Evolutionary conservation across 176 grass and related monocot genomes (phyloP), one percentile per base, ranked within the genome.

Genomic region (Ensete glaucum): DNA sequence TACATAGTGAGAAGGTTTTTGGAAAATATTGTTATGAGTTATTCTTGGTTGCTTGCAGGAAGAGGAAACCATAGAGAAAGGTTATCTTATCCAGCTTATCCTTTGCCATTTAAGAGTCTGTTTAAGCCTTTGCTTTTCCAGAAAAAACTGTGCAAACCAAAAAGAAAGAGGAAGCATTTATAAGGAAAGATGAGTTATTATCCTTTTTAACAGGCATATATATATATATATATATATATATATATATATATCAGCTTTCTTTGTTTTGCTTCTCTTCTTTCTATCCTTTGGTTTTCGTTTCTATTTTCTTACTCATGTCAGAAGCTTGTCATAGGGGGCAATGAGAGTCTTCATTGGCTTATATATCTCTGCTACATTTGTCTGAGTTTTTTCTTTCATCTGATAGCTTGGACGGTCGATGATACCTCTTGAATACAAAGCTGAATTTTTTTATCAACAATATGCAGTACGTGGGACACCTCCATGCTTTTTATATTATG

Each of bases 61-160:
- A 90, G 85, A 50, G 70, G 48, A 74, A 96, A 79, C 75, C 53
- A 73, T 20, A 90, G 76, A 82, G 43, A 56, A 73, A 62, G 60
- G 50, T 65, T 13, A 13, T 24, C 54, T 27, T 21, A 17, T 84
- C 73, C 64, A 10, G 49, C 78, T 73, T 83, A 84, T 90, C 69
- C 78, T 56, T 22, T 85, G 69, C 78, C 87, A 81, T 88, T 96
- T 67, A 72, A 88, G 73, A 83, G 85, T n/a, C 79, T 87, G 21
- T 73, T 90, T 71, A 92, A 86, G 77, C 82, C 83, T 69, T 75
- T 85, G 71, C 53, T 72, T 72, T 88, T 88, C 55, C 88, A 76
- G 87, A 89, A 83, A 72, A 90, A 92, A 82, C 20, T 50, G 26
- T 79, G 19, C 64, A 89, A 79, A 68, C 70, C 69, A 78, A 91